Percentiles rank a stretch among this genome's conserved stretches.
Evolutionary conservation across 2,329 filamentous ascomycete species (phyloP).

Genomic region (Didymellaceae sp.): DNA sequence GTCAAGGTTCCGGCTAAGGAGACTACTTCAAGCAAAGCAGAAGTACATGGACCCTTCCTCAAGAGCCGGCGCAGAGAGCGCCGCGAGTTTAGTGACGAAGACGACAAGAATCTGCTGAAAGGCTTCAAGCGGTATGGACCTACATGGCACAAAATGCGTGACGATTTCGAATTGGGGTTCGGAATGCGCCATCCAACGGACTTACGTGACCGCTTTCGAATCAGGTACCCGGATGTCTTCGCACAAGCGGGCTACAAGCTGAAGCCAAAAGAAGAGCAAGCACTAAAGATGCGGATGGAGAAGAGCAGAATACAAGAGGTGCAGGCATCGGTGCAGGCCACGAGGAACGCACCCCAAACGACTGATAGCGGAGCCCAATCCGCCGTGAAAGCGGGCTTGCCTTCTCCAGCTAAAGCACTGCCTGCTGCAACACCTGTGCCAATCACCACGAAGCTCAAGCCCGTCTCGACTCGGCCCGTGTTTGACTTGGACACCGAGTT

Average conservation of each 20-base stretch:
- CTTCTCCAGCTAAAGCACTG: not conserved
- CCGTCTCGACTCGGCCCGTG: conserved; percentile 19
- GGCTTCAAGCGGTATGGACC: conserved; percentile 66
- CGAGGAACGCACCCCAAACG: not conserved
- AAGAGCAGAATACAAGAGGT: conserved; percentile 7
- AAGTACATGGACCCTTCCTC: conserved; percentile 58
- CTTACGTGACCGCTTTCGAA: conserved; percentile 67
- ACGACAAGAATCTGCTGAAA: conserved; percentile 64
- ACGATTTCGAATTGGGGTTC: conserved; percentile 61
- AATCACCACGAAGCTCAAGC: conserved; percentile 16
- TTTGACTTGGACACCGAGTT: conserved; percentile 30
- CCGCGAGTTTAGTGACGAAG: conserved; percentile 61
- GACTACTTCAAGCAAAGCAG: conserved; percentile 48
- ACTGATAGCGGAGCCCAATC: not conserved
- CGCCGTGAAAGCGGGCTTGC: not conserved
- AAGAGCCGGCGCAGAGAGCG: conserved; percentile 61
- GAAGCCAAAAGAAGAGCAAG: conserved; percentile 38
- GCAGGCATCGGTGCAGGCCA: not conserved
- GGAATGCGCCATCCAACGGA: conserved; percentile 61
- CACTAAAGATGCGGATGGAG: conserved; percentile 22
- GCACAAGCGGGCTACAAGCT: conserved; percentile 55
- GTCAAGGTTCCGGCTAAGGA: not conserved
- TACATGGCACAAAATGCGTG: conserved; percentile 65
- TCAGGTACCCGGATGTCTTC: conserved; percentile 64
- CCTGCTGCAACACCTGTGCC: not conserved